Percentiles rank a stretch among this genome's conserved stretches.
These are phyloP conservation scores for Rhazya stricta DNA, from an alignment of 257 asterid species.

Conservation along the genomic window DNA sequence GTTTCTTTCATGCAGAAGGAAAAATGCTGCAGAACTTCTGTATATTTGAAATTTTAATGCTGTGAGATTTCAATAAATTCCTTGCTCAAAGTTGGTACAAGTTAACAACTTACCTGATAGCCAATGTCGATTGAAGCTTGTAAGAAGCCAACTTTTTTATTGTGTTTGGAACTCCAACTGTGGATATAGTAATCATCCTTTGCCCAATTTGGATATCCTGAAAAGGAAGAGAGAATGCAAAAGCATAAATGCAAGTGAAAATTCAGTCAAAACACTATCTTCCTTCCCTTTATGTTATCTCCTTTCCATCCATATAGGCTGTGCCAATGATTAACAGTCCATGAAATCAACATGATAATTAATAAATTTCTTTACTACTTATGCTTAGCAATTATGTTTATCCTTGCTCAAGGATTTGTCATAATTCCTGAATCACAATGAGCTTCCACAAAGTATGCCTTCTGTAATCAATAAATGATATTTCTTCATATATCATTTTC, in stretches of 20 bases:
- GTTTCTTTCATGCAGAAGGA: neutral
- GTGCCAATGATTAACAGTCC: neutral
- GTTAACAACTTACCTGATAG: conserved; percentile 60
- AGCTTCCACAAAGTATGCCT: neutral
- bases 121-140: conserved; percentile 94
- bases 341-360: neutral
- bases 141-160: conserved; percentile 74
- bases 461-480: neutral
- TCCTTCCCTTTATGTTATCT: neutral
- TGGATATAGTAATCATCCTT: conserved; percentile 96
- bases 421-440: neutral
- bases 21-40: neutral
- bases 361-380: neutral
- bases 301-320: neutral
- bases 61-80: neutral
- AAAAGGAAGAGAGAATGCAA: conserved; percentile 11
- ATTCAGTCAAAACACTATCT: neutral
- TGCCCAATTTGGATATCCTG: conserved; percentile 94
- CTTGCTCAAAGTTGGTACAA: neutral
- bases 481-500: no score
- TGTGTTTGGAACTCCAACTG: conserved; percentile 96
- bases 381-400: neutral
- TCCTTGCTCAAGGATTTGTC: neutral
- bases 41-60: neutral
- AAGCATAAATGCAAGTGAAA: conserved; percentile 10